These are phyloP conservation scores for Gossypium bickii DNA, from an alignment of 345 rosid genomes.

Conservation along the genomic window DNA sequence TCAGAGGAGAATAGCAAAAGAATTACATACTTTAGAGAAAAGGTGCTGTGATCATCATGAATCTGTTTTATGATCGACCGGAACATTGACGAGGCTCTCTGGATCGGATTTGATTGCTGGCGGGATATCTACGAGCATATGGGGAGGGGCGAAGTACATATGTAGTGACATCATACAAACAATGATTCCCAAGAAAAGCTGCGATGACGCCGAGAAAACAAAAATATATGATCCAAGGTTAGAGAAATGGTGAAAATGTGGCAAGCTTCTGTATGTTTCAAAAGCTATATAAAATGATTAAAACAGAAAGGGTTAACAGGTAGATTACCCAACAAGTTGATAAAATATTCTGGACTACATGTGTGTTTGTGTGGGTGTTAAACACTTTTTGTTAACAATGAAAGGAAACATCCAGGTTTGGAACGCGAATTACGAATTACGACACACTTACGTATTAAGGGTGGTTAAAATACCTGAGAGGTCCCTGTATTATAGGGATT, in stretches of 20 bases:
- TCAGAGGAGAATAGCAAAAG: not conserved
- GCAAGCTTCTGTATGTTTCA: not conserved
- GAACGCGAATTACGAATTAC: not conserved
- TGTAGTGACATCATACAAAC: slow-evolving; percentile 96
- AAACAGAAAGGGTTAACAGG: not conserved
- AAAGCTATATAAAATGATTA: not conserved
- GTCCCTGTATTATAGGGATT: too few species aligned
- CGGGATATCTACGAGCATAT: slow-evolving; percentile 64
- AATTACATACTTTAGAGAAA: slow-evolving; percentile 10
- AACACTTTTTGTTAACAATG: not conserved
- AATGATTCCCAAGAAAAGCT: slow-evolving; percentile 91
- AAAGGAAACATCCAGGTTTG: not conserved
- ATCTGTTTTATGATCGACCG: slow-evolving; percentile 50
- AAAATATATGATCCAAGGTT: not conserved
- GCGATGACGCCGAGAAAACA: slow-evolving; percentile 24
- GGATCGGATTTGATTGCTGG: slow-evolving; percentile 37
- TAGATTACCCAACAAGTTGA: not conserved
- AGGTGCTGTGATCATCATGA: slow-evolving; percentile 31
- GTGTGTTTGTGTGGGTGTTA: not conserved
- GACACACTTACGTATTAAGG: too few species aligned
- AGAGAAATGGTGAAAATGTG: not conserved
- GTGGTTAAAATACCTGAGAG: too few species aligned
- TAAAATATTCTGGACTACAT: not conserved
- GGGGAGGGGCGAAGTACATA: slow-evolving; percentile 85
- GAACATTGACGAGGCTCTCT: slow-evolving; percentile 52